Evolutionary conservation across 768 basidiomycete genomes (phyloP).

Genomic region (Leucocoprinus leucothites): DNA sequence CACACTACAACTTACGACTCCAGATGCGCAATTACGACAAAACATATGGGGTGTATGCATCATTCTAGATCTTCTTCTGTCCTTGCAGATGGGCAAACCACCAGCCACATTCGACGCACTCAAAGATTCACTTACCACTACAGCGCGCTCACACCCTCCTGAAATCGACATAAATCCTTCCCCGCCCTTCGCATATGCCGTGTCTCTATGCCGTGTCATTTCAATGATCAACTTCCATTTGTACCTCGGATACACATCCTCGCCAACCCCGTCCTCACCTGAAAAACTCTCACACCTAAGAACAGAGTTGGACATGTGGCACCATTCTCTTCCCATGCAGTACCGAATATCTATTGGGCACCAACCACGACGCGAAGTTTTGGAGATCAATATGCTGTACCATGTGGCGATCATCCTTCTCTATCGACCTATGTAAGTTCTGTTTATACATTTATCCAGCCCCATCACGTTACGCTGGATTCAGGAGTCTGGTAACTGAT

Average conservation of each 20-base stretch:
- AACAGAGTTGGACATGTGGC: slow-evolving; percentile 24
- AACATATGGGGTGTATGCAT: slow-evolving; percentile 23
- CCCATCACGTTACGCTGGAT: not conserved
- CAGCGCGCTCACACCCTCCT: not conserved
- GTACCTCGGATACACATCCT: slow-evolving; percentile 19
- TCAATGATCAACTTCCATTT: slow-evolving; percentile 25
- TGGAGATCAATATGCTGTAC: slow-evolving; percentile 28
- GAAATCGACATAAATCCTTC: slow-evolving; percentile 10
- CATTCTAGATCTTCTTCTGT: slow-evolving; percentile 25
- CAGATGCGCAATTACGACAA: slow-evolving; percentile 16
- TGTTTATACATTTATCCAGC: not conserved
- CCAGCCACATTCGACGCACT: slow-evolving; percentile 22
- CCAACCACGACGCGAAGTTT: slow-evolving; percentile 21
- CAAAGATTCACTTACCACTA: slow-evolving; percentile 1
- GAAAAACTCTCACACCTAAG: slow-evolving; percentile 16
- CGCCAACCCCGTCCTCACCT: slow-evolving; percentile 9
- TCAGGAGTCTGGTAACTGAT: not conserved
- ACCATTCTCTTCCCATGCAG: slow-evolving; percentile 20
- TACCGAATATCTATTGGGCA: slow-evolving; percentile 24
- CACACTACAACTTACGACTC: not conserved
- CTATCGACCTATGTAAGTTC: slow-evolving; percentile 22
- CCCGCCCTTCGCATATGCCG: slow-evolving; percentile 20
- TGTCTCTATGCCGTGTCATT: slow-evolving; percentile 21
- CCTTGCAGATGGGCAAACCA: slow-evolving; percentile 24
- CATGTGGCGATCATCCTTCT: slow-evolving; percentile 26